phyloP scores from a whole-genome alignment of 225 moss, liverwort and hornwort genomes.

The Pleurozium schreberi region DNA sequence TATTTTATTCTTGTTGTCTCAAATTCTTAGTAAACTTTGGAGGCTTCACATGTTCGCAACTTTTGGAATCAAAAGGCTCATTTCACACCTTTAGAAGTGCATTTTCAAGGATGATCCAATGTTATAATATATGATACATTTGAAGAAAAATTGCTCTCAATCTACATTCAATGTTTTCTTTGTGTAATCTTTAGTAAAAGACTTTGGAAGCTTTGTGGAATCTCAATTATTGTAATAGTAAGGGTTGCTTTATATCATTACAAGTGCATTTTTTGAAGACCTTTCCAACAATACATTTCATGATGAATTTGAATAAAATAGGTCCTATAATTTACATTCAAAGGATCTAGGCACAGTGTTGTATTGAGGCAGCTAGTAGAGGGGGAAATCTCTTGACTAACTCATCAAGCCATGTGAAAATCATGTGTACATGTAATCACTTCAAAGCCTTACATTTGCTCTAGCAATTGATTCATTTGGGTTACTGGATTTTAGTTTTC shows the following conservation, averaged over 20 bases:
- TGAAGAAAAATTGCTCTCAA: background rate
- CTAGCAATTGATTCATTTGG: background rate
- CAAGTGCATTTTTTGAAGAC: background rate
- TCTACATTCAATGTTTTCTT: background rate
- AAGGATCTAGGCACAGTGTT: background rate
- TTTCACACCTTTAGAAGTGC: background rate
- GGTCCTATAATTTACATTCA: background rate
- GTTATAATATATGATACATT: background rate
- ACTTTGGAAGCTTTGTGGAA: background rate
- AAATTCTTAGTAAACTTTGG: too few relatives aligned
- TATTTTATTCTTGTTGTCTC: background rate
- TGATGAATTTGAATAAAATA: background rate
- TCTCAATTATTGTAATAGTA: background rate
- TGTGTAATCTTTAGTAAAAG: background rate
- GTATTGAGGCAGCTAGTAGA: rapidly evolving
- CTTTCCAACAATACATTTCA: rapidly evolving
- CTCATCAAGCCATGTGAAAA: background rate
- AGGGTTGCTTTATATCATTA: background rate
- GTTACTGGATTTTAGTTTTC: background rate
- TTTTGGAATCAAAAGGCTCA: background rate
- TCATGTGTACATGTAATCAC: background rate
- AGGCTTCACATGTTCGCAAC: background rate
- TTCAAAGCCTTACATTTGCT: background rate
- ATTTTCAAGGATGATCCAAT: background rate
- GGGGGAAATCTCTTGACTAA: background rate